Evolutionary conservation across 495 filamentous ascomycete genomes (phyloP), one percentile per base, ranked within the genome.

Genomic region (Aspergillus taichungensis): DNA sequence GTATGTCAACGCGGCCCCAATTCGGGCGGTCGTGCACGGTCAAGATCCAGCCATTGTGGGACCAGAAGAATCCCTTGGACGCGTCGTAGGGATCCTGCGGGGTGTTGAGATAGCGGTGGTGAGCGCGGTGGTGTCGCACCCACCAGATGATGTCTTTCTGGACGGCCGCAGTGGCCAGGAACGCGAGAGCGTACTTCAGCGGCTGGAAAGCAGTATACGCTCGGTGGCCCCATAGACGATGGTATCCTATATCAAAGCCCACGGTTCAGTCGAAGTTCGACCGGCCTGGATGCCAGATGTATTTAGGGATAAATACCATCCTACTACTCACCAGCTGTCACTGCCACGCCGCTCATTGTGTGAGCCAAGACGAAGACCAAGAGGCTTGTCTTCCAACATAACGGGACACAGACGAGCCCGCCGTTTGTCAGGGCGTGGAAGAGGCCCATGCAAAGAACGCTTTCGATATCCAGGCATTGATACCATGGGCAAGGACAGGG

Each of bases 21-120:
- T 84, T 82, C 74, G 87, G 87, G 48, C 87, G 87, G 73, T 94
- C 91, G 72, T 94, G 87, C 75, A 90, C 88, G 77, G 92, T 83
- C 53, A 94, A 70, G 87, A 94, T 92, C 80, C 80, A 83, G 62
- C 92, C 92, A 37, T 97, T 72, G 73, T 98, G 92, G 42, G 88
- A 94, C 78, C 96, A 98, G 56, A 94, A 67, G 18, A 95, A 78
- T 50, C 92, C 92, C 81, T 99, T 99, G 69, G 91, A 87, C 50
- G 97, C 94, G 42, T 86, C 94, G 76, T 97, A 99, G 24, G 94
- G 94, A 59, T 99, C 94, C 73, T 99, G 97, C 42, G 94, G 85
- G 58, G 94, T 99, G 57, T 97, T 92, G 75, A 92, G 97, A 64
- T 95, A 97, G 54, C 94, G 84, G 75, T 99, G 94, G 69, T 99